Percentiles rank a stretch among this genome's conserved stretches.
phyloP scores from a whole-genome alignment of 2,329 filamentous ascomycete genomes.

The Emergomyces orientalis region DNA sequence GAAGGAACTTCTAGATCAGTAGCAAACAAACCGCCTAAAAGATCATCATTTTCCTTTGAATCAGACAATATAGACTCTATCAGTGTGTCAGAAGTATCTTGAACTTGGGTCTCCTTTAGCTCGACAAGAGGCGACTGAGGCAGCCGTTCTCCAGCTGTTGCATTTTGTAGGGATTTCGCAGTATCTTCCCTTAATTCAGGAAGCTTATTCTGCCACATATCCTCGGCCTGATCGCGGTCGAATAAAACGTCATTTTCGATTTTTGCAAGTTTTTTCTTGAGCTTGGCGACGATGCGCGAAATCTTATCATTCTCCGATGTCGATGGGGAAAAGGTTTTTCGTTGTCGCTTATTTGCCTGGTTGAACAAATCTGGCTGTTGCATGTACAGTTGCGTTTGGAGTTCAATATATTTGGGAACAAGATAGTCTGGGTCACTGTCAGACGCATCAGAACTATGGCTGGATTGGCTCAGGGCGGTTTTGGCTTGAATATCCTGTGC shows the following conservation, averaged over 20 bases:
- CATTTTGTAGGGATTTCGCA: conserved; percentile 29
- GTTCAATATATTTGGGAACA: conserved; percentile 64
- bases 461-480: not conserved
- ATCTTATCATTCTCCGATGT: conserved; percentile 31
- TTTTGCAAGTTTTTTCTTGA: conserved; percentile 63
- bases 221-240: conserved; percentile 56
- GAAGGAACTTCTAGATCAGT: conserved; percentile 30
- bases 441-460: conserved; percentile 23
- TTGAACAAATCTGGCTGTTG: conserved; percentile 48
- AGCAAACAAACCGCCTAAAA: conserved; percentile 52
- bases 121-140: not conserved
- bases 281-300: conserved; percentile 46
- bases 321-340: conserved; percentile 19
- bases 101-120: conserved; percentile 34
- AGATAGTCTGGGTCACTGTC: conserved; percentile 67
- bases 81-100: conserved; percentile 34
- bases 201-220: conserved; percentile 53
- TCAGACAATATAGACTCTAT: not conserved
- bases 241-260: conserved; percentile 74
- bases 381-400: conserved; percentile 59
- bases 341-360: conserved; percentile 20
- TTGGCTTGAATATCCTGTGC: not conserved
- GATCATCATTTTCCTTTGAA: conserved; percentile 28
- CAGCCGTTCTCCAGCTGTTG: not conserved
- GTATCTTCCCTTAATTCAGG: conserved; percentile 48